These are phyloP conservation scores for Lomentospora prolificans DNA, from an alignment of 2,329 filamentous ascomycete species.

Conservation along the genomic window DNA sequence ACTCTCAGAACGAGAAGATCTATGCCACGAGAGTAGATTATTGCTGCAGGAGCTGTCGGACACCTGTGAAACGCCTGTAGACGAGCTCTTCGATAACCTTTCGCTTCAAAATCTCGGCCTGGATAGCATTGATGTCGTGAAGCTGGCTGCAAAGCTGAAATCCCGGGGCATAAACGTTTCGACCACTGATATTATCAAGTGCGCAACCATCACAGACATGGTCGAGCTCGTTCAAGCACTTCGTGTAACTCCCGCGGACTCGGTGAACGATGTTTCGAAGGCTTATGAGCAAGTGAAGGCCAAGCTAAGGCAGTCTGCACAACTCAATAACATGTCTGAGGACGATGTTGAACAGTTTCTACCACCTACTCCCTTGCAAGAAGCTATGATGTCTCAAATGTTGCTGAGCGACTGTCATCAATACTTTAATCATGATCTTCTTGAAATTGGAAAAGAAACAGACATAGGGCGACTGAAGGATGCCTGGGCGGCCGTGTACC, in stretches of 20 bases:
- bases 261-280: neutral
- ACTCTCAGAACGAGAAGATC: neutral
- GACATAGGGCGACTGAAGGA: constrained; percentile 45
- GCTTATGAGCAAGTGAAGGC: constrained; percentile 15
- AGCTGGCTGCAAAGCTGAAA: constrained; percentile 63
- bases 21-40: neutral
- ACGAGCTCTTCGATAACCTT: constrained; percentile 44
- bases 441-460: constrained; percentile 46
- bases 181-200: constrained; percentile 69
- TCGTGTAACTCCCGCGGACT: neutral
- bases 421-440: constrained; percentile 80
- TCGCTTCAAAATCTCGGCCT: constrained; percentile 75
- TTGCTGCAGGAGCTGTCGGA: constrained; percentile 47
- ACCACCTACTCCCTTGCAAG: constrained; percentile 74
- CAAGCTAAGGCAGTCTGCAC: constrained; percentile 29
- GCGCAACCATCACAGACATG: constrained; percentile 58
- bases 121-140: constrained; percentile 88
- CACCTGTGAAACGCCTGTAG: constrained; percentile 44
- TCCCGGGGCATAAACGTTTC: constrained; percentile 48
- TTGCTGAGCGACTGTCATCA: constrained; percentile 58
- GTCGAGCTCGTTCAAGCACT: constrained; percentile 4
- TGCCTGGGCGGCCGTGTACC: constrained; percentile 54
- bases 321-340: constrained; percentile 20
- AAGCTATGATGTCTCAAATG: constrained; percentile 80
- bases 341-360: constrained; percentile 46